Evolutionary conservation across 192 early-diverging fungal species (phyloP).

Genomic region (Phlyctochytrium bullatum): DNA sequence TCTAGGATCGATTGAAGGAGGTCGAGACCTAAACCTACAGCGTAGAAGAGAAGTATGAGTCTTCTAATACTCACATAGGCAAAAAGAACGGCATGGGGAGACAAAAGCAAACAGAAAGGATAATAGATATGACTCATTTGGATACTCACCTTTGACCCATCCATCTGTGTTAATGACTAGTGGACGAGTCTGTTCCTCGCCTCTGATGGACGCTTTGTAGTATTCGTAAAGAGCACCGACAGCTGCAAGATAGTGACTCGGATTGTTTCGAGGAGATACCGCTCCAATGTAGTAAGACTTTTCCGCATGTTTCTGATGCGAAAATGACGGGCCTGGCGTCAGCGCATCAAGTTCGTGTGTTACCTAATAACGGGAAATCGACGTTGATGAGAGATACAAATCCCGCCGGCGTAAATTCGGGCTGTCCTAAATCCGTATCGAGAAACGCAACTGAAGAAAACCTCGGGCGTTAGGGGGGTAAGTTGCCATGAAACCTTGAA

Average conservation of each 20-base stretch:
- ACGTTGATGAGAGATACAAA: slow-evolving; percentile 77
- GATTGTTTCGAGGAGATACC: slow-evolving; percentile 72
- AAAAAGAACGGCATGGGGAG: too few relatives aligned
- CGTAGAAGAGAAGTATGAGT: too few relatives aligned
- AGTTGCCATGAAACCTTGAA: slow-evolving; percentile 35
- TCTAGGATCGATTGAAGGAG: too few relatives aligned
- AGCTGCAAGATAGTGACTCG: slow-evolving; percentile 73
- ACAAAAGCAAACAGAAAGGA: slow-evolving; percentile 13
- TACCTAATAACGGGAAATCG: slow-evolving; percentile 61
- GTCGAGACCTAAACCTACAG: too few relatives aligned
- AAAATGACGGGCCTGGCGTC: slow-evolving; percentile 70
- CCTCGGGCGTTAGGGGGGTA: slow-evolving; percentile 25
- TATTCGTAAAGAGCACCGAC: slow-evolving; percentile 59
- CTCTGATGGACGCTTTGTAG: slow-evolving; percentile 22
- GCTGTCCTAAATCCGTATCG: slow-evolving; percentile 91
- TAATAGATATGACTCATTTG: too few relatives aligned
- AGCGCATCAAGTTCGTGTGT: background rate
- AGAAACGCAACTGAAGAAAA: slow-evolving; percentile 74
- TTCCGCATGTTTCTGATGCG: slow-evolving; percentile 61
- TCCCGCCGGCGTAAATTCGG: slow-evolving; percentile 82
- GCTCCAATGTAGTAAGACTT: slow-evolving; percentile 75
- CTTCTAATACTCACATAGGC: too few relatives aligned
- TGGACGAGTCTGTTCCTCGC: too few relatives aligned
- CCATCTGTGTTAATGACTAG: slow-evolving; percentile 96
- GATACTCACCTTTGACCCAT: slow-evolving; percentile 74